Evolutionary conservation across 148 eudicot genomes (phyloP), one percentile per base, ranked within the genome.

Genomic region (Camellia japonica): DNA sequence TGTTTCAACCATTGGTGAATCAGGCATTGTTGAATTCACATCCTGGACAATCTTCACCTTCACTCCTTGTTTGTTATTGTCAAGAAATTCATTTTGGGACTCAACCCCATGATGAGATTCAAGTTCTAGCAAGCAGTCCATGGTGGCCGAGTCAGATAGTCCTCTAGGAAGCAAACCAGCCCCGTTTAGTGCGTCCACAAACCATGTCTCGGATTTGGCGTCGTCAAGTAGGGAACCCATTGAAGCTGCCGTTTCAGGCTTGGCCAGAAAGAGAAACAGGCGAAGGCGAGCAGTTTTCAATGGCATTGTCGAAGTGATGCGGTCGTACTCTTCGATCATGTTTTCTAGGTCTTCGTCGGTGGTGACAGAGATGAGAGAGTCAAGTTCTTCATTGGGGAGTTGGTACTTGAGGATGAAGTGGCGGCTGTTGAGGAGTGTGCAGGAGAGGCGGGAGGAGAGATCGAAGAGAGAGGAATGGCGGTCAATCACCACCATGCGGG

Each of bases 371-470:
- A 93, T 86, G 4, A 93, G 85, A 7, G 96, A 92, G 86, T 93
- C 98, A 5, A 93, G 88, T 10, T 93, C 98, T 80, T 92, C 98
- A 68, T 79, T 88, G 0, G 98, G 98, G 74, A 93, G 91, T 83
- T 93, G 98, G 77, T 93, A 93, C 83, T 92, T 93, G 76, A 93
- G 84, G 30, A 87, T 77, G 88, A 92, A 92, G 1, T 44, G 74
- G 43, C 88, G 84, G 59, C 89, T 90, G 73, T 82, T 77, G 47
- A 92, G 85, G 83, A 94, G 85, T 10, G 90, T 80, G 3, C 80
- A 85, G 20, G 97, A 89, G 77, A 94, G 89, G 64, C 92, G 82
- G 13, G 82, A 6, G 7, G 77, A 64, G 80, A 94, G 84, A 61
- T 87, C 88, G 0, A 87, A 5, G 1, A 94, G 90, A 6, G 90